Evolutionary conservation across 2,329 filamentous ascomycete species (phyloP).

Genomic region (Hymenoscyphus fraxineus): DNA sequence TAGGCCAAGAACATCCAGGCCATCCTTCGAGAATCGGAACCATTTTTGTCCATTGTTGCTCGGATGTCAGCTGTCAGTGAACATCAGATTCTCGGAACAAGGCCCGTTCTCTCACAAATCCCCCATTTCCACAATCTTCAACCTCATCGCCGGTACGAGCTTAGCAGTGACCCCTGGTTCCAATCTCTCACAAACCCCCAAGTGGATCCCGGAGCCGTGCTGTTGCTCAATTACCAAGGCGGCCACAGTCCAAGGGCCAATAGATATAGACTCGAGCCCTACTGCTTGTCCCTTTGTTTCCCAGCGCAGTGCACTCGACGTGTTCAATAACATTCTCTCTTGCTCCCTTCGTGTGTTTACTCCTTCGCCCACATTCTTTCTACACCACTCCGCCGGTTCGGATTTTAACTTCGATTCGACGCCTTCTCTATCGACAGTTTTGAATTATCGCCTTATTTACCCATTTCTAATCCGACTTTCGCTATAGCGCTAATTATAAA

Average conservation of each 20-base stretch:
- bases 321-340: slow-evolving; percentile 50
- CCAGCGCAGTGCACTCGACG: slow-evolving; percentile 46
- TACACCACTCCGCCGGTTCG: slow-evolving; percentile 47
- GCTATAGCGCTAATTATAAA: slow-evolving; percentile 20
- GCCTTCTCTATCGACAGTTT: slow-evolving; percentile 22
- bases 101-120: slow-evolving; percentile 44
- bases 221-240: slow-evolving; percentile 25
- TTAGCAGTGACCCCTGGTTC: slow-evolving; percentile 29
- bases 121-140: slow-evolving; percentile 39
- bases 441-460: slow-evolving; percentile 22
- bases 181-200: slow-evolving; percentile 36
- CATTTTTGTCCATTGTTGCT: slow-evolving; percentile 36
- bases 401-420: slow-evolving; percentile 32
- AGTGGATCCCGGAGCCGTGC: slow-evolving; percentile 28
- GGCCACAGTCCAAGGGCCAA: slow-evolving; percentile 21
- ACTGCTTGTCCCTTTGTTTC: slow-evolving; percentile 10
- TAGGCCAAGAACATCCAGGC: neutral
- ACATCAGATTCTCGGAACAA: slow-evolving; percentile 49
- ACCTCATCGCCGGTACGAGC: too few species aligned
- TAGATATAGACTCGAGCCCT: slow-evolving; percentile 38
- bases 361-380: slow-evolving; percentile 37
- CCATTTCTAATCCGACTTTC: slow-evolving; percentile 32
- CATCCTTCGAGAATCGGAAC: neutral
- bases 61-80: slow-evolving; percentile 52
- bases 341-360: slow-evolving; percentile 26